These are phyloP conservation scores for Apophysomyces elegans DNA, from an alignment of 371 early-diverging fungal species.

Conservation along the genomic window DNA sequence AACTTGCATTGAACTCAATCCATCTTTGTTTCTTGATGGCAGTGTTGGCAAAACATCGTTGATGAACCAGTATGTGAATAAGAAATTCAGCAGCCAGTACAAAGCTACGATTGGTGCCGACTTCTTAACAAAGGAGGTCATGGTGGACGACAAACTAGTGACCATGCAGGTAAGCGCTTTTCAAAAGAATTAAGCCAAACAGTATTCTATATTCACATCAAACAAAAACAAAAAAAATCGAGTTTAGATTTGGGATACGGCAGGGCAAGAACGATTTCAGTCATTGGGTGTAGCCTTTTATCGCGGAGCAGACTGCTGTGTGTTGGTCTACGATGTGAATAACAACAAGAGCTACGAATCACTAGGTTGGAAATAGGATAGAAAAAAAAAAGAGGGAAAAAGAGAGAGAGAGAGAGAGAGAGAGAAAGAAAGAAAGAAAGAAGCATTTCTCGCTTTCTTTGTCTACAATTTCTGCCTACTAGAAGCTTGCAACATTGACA, in stretches of 20 bases:
- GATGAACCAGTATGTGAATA: slow-evolving; percentile 99
- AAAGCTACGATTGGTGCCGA: slow-evolving; percentile 99
- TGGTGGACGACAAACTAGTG: slow-evolving; percentile 84
- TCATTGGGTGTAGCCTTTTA: slow-evolving; percentile 98
- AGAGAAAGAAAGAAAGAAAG: no score
- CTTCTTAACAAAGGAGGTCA: slow-evolving; percentile 98
- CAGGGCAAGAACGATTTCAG: slow-evolving; percentile 97
- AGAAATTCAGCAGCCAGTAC: slow-evolving; percentile 98
- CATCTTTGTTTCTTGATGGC: slow-evolving; percentile 6
- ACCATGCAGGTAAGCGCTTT: slow-evolving; percentile 83
- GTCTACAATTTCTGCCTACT: no score
- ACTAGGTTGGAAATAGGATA: slow-evolving; percentile 64
- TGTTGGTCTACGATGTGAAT: slow-evolving; percentile 97
- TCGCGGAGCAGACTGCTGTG: slow-evolving; percentile 99
- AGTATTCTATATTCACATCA: neutral
- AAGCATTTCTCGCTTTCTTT: no score
- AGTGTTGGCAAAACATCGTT: slow-evolving; percentile 96
- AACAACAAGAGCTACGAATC: slow-evolving; percentile 95
- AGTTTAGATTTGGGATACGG: slow-evolving; percentile 90
- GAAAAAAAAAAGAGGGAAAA: no score
- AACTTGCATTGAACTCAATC: neutral
- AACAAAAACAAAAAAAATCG: neutral
- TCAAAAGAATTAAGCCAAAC: no score
- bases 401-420: neutral
- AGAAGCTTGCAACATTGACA: no score